Base-by-base conservation (phyloP, 305 asterid species). In the Rubia peregrina region DNA sequence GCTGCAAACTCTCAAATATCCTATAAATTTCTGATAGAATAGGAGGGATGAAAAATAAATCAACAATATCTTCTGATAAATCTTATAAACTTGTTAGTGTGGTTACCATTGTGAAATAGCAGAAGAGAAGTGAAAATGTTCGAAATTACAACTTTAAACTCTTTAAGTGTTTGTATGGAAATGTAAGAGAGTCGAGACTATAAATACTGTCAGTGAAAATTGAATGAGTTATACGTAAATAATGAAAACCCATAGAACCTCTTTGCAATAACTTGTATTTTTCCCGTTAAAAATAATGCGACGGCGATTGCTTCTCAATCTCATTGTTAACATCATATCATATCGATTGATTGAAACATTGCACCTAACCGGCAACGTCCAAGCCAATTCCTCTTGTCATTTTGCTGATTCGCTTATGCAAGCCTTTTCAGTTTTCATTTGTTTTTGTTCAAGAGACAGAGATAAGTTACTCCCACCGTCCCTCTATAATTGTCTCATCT, bases 271-370 rank as follows among this genome's bases (percentile, higher is more conserved):
- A 61, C 16, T 6, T 57, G 21, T 7, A 7, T 44, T 0, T 57
- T 57, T 57, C 6, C 33, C 14, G 30, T 57, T 57, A 21, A 57
- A 57, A 55, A 51, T 21, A 57, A 21, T 3, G 62, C 10, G 62
- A 57, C 36, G 30, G 36, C 21, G 62, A 57, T 21, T 57, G 36
- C 33, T 24, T 24, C 26, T 24, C 26, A 24, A 24, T 22, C 14
- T 21, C 62, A 12, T 61, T 22, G 65, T 11, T 26, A 61, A 61
- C 65, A 61, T 61, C 65, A 61, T 24, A 77, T 3, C 63, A 64
- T 56, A 48, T 68, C 60, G 78, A 75, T 13, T 72, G 95, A 89
- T 65, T 71, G 66, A 0, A 88, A 87, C 88, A 77, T 81, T 43
- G 73, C 24, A 80, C 81, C 90, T 1, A 82, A 79, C 86, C 33